A percentile compares a stretch with the other conserved stretches of the same genome.
phyloP scores from a whole-genome alignment of 164 flowering plant species.

The Berberis vulgaris region DNA sequence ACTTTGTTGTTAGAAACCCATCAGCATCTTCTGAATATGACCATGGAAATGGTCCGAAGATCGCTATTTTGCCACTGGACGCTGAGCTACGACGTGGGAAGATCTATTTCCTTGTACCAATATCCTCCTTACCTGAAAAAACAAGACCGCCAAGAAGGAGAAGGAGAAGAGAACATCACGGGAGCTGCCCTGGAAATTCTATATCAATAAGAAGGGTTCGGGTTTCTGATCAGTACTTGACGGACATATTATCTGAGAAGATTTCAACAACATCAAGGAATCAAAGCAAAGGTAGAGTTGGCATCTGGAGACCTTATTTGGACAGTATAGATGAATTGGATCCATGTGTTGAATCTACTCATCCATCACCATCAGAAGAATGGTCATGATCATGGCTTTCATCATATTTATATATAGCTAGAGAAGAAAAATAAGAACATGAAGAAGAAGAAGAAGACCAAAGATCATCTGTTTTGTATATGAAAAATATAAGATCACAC shows the following conservation, averaged over 20 bases:
- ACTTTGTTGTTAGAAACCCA: constrained; percentile 66
- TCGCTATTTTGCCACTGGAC: constrained; percentile 59
- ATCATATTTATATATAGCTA: no score
- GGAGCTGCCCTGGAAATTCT: not conserved
- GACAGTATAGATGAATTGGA: constrained; percentile 48
- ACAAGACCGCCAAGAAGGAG: constrained; percentile 10
- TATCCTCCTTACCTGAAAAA: constrained; percentile 43
- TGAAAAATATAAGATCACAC: no score
- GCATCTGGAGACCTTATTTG: constrained; percentile 70
- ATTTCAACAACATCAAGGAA: constrained; percentile 22
- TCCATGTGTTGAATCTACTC: no score
- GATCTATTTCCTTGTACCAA: constrained; percentile 77
- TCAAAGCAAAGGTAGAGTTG: constrained; percentile 33
- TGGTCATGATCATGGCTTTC: no score
- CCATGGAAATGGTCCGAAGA: constrained; percentile 47
- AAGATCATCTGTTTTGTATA: no score
- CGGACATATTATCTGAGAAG: constrained; percentile 21
- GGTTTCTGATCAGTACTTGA: constrained; percentile 5
- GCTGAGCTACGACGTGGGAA: constrained; percentile 75
- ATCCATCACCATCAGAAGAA: no score
- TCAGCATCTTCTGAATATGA: constrained; percentile 12
- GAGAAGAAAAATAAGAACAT: no score
- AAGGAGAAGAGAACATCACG: not conserved
- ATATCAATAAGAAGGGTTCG: not conserved
- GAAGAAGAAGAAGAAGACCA: no score